Evolutionary conservation across 2,329 filamentous ascomycete genomes (phyloP).

Genomic region (Pseudodiploospora longispora): DNA sequence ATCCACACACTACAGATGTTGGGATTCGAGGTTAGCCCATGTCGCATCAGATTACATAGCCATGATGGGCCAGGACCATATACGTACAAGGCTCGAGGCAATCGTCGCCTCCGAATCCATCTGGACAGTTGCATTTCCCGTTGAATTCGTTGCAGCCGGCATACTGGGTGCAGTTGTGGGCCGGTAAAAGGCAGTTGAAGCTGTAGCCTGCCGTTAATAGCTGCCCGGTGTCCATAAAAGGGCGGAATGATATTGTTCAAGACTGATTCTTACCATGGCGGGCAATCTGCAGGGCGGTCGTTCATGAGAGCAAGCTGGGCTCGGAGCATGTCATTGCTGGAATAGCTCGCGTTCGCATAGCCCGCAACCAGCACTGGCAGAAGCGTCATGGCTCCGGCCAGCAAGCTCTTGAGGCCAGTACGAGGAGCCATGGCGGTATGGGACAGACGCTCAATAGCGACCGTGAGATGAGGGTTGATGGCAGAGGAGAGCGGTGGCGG

Average conservation of each 20-base stretch:
- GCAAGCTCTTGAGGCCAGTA: slow-evolving; percentile 26
- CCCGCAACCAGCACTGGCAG: slow-evolving; percentile 33
- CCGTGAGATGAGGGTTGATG: slow-evolving; percentile 3
- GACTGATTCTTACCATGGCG: slow-evolving; percentile 55
- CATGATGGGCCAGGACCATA: neutral
- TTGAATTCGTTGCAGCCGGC: slow-evolving; percentile 81
- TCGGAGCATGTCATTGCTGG: slow-evolving; percentile 51
- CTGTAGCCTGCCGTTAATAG: slow-evolving; percentile 36
- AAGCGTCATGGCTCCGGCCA: slow-evolving; percentile 30
- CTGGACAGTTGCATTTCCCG: slow-evolving; percentile 85
- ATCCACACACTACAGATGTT: slow-evolving; percentile 63
- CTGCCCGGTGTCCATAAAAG: slow-evolving; percentile 19
- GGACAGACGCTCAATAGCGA: slow-evolving; percentile 11
- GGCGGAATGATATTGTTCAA: neutral
- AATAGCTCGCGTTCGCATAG: slow-evolving; percentile 48
- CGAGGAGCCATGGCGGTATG: slow-evolving; percentile 31
- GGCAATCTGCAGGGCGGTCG: slow-evolving; percentile 67
- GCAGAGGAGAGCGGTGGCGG: neutral
- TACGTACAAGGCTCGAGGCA: slow-evolving; percentile 69
- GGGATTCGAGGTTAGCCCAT: neutral
- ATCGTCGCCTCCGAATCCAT: slow-evolving; percentile 90
- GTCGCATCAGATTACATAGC: neutral
- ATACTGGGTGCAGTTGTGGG: slow-evolving; percentile 86
- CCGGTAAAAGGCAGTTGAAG: slow-evolving; percentile 96
- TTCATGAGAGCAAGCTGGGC: slow-evolving; percentile 64